Base-by-base conservation (phyloP, 225 moss, liverwort and hornwort genomes). In the Asterella californica region DNA sequence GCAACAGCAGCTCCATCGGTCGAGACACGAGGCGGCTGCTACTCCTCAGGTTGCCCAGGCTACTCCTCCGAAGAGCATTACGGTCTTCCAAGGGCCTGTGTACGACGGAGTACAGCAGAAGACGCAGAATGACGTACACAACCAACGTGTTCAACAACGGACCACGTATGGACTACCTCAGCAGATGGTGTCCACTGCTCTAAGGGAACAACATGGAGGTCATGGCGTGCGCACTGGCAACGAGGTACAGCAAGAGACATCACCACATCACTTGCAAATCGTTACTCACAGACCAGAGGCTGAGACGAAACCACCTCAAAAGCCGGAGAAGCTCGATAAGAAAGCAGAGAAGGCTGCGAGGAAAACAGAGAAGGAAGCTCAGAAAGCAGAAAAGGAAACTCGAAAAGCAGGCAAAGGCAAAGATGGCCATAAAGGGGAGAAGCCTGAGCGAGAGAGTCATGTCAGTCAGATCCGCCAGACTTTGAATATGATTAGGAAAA, bases 401-500 rank as follows among this genome's bases (percentile, higher is more conserved):
- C 84, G 74, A 37, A 81, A 81, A 75, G 78, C 57, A 59, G 84
- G 60, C 34, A 84, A 84, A 63, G 85, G 53, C 27, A 84, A 84
- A 55, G 84, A 80, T 24, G 74, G 74, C 55, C 83, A 76, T 34
- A 79, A 75, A 79, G 79, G 60, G 50, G 85, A 79, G 61, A 85
- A 82, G 69, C 70, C 62, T 70, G 85, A 82, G 62, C 78, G 65
- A n/a, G 75, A 79, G 63, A 72, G 64, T 66, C 80, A 79, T 57
- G 61, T 49, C 37, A 65, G 75, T 71, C 47, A 81, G 7, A 79
- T 85, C 34, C 75, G 81, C 27, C 78, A 79, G 70, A 82, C 85
- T 32, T 70, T 85, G 81, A 85, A 82, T 49, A 81, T 85, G 74
- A 75, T 85, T 21, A 82, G 81, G 71, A 85, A 85, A 79, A 79